These are phyloP conservation scores for Knoxia roxburghii DNA, from an alignment of 257 asterid genomes.

Conservation along the genomic window DNA sequence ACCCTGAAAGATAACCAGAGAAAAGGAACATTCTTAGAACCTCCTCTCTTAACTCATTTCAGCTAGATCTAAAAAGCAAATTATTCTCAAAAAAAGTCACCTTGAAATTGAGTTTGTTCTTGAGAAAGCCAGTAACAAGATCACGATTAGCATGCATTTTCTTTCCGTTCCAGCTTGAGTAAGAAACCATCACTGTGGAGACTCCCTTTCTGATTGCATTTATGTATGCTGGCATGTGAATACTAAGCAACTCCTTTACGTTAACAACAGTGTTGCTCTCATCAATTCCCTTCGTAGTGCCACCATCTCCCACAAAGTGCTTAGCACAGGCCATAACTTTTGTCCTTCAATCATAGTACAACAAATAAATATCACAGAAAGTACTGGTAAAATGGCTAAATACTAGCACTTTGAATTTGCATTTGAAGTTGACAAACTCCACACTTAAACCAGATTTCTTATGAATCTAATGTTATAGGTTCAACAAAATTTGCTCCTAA, in stretches of 20 bases:
- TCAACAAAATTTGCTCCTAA: background rate
- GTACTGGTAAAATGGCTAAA: background rate
- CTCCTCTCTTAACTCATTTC: background rate
- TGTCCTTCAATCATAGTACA: conserved; percentile 47
- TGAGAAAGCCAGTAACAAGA: conserved; percentile 59
- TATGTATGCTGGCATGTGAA: conserved; percentile 69
- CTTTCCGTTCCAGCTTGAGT: conserved; percentile 67
- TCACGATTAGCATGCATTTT: conserved; percentile 64
- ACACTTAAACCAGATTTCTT: background rate
- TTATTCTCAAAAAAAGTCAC: too few species aligned
- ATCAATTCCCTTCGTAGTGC: conserved; percentile 55
- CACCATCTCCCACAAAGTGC: conserved; percentile 80
- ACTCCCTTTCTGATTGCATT: conserved; percentile 65
- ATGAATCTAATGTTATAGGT: background rate
- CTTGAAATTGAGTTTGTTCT: conserved; percentile 54
- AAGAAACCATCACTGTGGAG: conserved; percentile 62
- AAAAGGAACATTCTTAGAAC: background rate
- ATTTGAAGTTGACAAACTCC: background rate
- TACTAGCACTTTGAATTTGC: too few species aligned
- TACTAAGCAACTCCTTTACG: conserved; percentile 35
- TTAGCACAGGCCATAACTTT: conserved; percentile 74
- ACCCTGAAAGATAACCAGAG: conserved; percentile 42
- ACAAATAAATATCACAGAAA: conserved; percentile 2
- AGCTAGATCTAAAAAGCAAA: too few species aligned
- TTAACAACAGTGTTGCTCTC: conserved; percentile 48